These are phyloP conservation scores for Hibiscus trionum DNA, from an alignment of 345 rosid genomes.

Conservation along the genomic window DNA sequence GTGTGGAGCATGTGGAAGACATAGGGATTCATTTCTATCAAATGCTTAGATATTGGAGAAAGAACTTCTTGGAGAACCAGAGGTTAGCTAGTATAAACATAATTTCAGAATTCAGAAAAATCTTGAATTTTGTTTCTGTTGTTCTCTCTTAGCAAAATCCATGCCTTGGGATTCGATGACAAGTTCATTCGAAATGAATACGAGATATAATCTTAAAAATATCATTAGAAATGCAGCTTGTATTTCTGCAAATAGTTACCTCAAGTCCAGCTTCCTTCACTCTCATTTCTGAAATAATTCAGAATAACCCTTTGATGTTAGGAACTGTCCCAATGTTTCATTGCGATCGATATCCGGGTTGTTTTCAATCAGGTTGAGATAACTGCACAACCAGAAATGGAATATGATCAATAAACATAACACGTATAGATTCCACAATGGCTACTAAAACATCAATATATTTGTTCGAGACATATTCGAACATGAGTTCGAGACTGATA, in stretches of 20 bases:
- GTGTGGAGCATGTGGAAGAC: slow-evolving; percentile 82
- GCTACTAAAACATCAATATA: too few species aligned
- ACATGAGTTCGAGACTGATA: too few species aligned
- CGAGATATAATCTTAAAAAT: too few species aligned
- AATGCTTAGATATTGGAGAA: slow-evolving; percentile 72
- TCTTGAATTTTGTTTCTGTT: too few species aligned
- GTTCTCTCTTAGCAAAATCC: too few species aligned
- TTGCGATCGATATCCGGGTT: slow-evolving; percentile 50
- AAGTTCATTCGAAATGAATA: too few species aligned
- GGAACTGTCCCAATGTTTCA: slow-evolving; percentile 68
- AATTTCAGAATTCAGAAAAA: too few species aligned
- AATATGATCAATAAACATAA: background rate
- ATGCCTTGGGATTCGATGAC: too few species aligned
- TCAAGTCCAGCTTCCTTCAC: slow-evolving; percentile 83
- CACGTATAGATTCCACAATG: background rate
- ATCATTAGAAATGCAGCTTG: too few species aligned
- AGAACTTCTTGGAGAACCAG: slow-evolving; percentile 60
- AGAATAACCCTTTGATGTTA: slow-evolving; percentile 59
- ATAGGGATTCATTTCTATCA: slow-evolving; percentile 79
- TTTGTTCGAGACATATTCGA: too few species aligned
- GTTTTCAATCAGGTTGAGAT: slow-evolving; percentile 55
- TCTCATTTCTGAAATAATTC: slow-evolving; percentile 60
- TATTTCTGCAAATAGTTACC: too few species aligned
- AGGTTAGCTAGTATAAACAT: too few species aligned
- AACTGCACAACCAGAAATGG: slow-evolving; percentile 21